These are phyloP conservation scores for Geotrichum europaeum DNA, from an alignment of 1,139 yeast genomes.

Conservation along the genomic window DNA sequence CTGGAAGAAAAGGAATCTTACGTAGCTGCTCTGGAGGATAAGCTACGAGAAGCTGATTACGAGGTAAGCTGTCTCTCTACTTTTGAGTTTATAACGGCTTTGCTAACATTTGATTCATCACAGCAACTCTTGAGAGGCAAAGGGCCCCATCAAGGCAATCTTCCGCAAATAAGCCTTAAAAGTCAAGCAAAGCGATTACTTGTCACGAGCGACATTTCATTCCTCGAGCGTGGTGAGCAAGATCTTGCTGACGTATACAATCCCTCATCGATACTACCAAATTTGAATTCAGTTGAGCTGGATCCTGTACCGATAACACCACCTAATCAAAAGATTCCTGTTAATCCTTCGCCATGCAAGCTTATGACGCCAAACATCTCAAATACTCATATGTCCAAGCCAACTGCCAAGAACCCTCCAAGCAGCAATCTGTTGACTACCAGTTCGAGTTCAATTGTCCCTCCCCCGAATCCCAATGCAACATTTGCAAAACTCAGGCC, in stretches of 20 bases:
- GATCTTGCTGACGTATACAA: neutral
- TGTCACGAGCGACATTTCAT: conserved; percentile 12
- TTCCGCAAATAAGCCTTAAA: neutral
- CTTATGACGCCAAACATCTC: conserved; percentile 6
- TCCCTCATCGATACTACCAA: neutral
- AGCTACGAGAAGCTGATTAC: conserved; percentile 15
- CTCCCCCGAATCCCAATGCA: neutral
- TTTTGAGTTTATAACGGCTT: neutral
- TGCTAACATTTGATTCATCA: neutral
- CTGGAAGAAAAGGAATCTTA: conserved; percentile 10
- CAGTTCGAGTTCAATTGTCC: neutral
- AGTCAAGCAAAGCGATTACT: conserved; percentile 3
- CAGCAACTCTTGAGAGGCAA: conserved; percentile 10
- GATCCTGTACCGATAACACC: conserved; percentile 10
- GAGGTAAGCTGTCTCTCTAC: conserved; percentile 7
- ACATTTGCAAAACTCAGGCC: neutral
- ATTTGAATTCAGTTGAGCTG: neutral
- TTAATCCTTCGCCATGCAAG: conserved; percentile 10
- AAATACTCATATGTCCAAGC: neutral
- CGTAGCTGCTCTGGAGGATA: conserved; percentile 5
- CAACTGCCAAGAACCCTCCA: neutral
- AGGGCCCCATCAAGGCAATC: neutral
- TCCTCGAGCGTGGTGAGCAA: conserved; percentile 7
- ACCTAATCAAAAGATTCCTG: conserved; percentile 12
- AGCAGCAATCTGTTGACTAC: neutral